Conservation (phyloP, 129 eudicot genomes). For the Lactuca sativa region DNA sequence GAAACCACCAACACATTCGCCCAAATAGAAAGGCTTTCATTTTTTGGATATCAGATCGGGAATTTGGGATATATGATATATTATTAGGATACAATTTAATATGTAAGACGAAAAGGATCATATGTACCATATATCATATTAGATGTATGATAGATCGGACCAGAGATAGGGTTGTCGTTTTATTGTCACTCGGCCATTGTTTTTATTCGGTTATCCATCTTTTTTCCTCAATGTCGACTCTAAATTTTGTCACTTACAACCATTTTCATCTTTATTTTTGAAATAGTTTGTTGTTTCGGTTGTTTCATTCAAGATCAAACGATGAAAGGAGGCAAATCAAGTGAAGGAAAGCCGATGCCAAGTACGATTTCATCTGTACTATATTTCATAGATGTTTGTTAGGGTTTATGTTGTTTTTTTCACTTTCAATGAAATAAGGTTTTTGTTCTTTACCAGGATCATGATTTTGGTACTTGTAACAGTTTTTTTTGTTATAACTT, state of each 20-base stretch:
- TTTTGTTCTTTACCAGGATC: neutral
- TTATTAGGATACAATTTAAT: no score
- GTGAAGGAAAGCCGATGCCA: constrained; percentile 42
- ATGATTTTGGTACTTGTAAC: neutral
- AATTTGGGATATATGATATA: no score
- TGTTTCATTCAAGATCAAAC: constrained; percentile 18
- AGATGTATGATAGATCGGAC: no score
- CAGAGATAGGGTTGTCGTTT: no score
- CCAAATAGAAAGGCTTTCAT: no score
- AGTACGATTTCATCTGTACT: constrained; percentile 17
- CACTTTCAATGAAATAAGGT: neutral
- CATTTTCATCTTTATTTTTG: neutral
- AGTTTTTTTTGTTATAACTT: neutral
- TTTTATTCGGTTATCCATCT: neutral
- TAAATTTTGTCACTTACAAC: neutral
- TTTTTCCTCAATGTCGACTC: neutral
- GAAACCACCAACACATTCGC: no score
- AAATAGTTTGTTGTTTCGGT: constrained; percentile 10
- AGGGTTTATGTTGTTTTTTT: constrained; percentile 10
- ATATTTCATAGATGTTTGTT: neutral
- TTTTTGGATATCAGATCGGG: no score
- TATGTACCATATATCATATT: no score
- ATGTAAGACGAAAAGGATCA: no score
- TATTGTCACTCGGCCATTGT: no score
- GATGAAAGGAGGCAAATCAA: constrained; percentile 70